Evolutionary conservation across 2,329 filamentous ascomycete genomes (phyloP).

Genomic region (Westerdykella ornata): DNA sequence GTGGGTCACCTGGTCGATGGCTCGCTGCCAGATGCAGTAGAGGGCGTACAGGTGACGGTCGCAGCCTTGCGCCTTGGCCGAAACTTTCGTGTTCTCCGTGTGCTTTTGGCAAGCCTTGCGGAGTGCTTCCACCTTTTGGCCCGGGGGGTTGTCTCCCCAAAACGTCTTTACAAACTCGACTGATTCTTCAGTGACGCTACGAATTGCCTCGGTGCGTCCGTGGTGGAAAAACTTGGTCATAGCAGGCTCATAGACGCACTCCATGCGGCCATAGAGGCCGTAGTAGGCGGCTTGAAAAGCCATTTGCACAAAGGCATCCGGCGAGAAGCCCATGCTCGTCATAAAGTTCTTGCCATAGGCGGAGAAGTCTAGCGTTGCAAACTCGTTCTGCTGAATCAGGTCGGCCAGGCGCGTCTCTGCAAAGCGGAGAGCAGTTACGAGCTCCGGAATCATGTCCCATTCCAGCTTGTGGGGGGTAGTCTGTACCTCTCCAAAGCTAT

Average conservation of each 20-base stretch:
- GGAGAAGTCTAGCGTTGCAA: conserved; percentile 80
- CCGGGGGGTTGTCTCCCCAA: conserved; percentile 82
- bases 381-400: conserved; percentile 93
- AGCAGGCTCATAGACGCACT: conserved; percentile 94
- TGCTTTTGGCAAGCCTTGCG: conserved; percentile 79
- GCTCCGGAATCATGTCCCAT: conserved; percentile 93
- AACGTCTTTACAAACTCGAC: conserved; percentile 89
- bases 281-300: conserved; percentile 98
- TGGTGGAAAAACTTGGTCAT: conserved; percentile 97
- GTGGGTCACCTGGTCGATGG: conserved; percentile 64
- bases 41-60: conserved; percentile 91
- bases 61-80: conserved; percentile 82
- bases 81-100: conserved; percentile 70
- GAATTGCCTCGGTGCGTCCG: conserved; percentile 88
- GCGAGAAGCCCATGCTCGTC: conserved; percentile 92
- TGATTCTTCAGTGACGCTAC: conserved; percentile 74
- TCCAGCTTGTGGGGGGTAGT: conserved; percentile 93
- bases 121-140: conserved; percentile 78
- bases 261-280: conserved; percentile 85
- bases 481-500: conserved; percentile 86
- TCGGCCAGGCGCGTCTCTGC: conserved; percentile 92
- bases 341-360: conserved; percentile 97
- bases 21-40: conserved; percentile 90
- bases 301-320: conserved; percentile 98
- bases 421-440: conserved; percentile 85